Percentiles rank a stretch among this genome's conserved stretches.
Conservation (phyloP, 495 filamentous ascomycete genomes). For the Penicillium diatomitis region DNA sequence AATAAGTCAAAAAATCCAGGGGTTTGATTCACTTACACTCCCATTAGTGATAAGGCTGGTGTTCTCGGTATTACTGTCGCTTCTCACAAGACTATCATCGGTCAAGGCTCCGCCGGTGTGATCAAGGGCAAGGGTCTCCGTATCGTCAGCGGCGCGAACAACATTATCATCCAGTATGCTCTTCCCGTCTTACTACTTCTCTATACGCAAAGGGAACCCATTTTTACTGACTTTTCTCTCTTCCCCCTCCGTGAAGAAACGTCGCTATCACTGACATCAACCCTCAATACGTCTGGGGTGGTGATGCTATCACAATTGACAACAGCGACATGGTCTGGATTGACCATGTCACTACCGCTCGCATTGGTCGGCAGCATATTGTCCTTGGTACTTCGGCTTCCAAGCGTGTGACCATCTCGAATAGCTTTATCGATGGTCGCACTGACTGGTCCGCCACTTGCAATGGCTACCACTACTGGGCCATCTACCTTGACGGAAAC, state of each 20-base stretch:
- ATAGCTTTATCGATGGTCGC: conserved; percentile 36
- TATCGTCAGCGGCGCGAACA: conserved; percentile 33
- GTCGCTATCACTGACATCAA: conserved; percentile 41
- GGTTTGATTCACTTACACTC: background rate
- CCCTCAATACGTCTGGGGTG: conserved; percentile 42
- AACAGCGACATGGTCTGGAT: conserved; percentile 38
- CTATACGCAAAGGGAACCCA: too few relatives aligned
- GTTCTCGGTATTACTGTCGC: conserved; percentile 33
- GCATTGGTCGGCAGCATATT: conserved; percentile 38
- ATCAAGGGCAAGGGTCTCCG: conserved; percentile 39
- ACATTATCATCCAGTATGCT: conserved; percentile 39
- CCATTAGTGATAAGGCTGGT: conserved; percentile 31
- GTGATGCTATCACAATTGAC: conserved; percentile 38
- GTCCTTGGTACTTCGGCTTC: conserved; percentile 31
- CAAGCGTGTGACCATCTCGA: conserved; percentile 38
- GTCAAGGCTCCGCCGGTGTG: conserved; percentile 25
- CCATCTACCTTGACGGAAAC: conserved; percentile 30
- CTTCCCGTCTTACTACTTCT: too few relatives aligned
- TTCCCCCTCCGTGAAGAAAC: conserved; percentile 16
- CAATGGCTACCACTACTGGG: conserved; percentile 41
- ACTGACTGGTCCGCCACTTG: conserved; percentile 34
- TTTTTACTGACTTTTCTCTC: too few relatives aligned
- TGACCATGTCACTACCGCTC: conserved; percentile 39
- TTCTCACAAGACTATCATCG: conserved; percentile 38
- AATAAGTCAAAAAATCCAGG: background rate